Conservation (phyloP, 495 filamentous ascomycete genomes). For the Tuber calosporum region DNA sequence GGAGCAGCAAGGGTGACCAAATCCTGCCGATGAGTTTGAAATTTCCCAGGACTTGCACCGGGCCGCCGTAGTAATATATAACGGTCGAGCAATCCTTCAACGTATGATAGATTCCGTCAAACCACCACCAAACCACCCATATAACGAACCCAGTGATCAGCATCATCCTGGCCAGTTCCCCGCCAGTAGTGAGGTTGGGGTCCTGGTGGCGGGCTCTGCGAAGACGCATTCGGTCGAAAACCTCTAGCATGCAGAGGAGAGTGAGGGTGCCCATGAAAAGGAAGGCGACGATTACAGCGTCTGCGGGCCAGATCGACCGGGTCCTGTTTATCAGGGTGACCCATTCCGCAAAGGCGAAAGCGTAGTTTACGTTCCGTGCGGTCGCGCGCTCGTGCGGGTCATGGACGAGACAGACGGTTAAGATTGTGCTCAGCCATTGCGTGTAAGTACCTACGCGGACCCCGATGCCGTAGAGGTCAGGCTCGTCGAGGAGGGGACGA, state of each 20-base stretch:
- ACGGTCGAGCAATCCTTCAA: neutral
- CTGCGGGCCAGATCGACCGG: neutral
- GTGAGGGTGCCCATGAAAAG: neutral
- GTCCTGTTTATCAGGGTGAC: neutral
- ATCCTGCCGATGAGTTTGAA: neutral
- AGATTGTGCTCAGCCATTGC: neutral
- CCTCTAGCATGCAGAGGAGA: neutral
- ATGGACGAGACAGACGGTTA: neutral
- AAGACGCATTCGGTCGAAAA: neutral
- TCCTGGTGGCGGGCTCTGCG: neutral
- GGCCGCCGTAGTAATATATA: neutral
- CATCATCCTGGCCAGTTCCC: neutral
- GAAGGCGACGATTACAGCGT: neutral
- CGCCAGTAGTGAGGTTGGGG: neutral
- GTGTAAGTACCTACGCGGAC: neutral
- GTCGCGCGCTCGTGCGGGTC: neutral
- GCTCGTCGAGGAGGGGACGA: neutral
- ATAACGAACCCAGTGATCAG: neutral
- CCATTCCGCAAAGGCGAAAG: neutral
- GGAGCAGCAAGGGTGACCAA: neutral
- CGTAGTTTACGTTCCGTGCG: neutral
- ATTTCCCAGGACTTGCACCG: neutral
- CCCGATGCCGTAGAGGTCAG: neutral
- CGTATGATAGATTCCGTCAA: neutral
- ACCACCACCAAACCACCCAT: slow-evolving; percentile 1